Conservation (phyloP, 345 rosid species). For the Murraya koenigii region DNA sequence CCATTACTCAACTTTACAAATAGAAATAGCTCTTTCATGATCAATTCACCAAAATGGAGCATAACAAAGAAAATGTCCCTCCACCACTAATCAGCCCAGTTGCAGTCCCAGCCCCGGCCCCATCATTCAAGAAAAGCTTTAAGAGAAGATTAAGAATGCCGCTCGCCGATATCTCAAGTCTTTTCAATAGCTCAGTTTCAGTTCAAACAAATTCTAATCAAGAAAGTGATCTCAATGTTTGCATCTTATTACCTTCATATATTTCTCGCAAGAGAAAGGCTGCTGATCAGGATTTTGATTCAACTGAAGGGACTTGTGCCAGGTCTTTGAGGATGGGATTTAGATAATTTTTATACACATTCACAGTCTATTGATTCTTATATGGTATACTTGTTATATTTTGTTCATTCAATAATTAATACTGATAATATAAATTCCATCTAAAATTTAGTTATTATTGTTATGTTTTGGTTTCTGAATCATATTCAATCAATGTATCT, state of each 20-base stretch:
- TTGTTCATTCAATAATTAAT: too few relatives aligned
- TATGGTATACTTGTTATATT: neutral
- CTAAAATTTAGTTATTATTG: too few relatives aligned
- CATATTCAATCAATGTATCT: too few relatives aligned
- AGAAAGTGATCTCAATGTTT: neutral
- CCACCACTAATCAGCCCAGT: constrained; percentile 12
- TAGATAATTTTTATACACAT: constrained; percentile 13
- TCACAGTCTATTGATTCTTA: neutral
- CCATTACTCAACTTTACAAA: neutral
- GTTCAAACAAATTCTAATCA: constrained; percentile 7
- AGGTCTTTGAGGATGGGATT: constrained; percentile 20
- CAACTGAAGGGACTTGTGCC: neutral
- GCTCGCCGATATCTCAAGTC: constrained; percentile 23
- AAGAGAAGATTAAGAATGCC: constrained; percentile 22
- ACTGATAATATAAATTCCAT: too few relatives aligned
- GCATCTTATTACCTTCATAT: neutral
- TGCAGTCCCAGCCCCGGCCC: neutral
- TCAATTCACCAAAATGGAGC: neutral
- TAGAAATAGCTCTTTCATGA: neutral
- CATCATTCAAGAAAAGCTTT: constrained; percentile 11
- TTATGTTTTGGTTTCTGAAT: too few relatives aligned
- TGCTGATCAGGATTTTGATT: neutral
- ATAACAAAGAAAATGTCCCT: constrained; percentile 18
- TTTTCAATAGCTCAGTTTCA: neutral
- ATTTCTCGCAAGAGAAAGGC: constrained; percentile 24